Evolutionary conservation across 2,329 filamentous ascomycete genomes (phyloP), one percentile per base, ranked within the genome.

Genomic region (Talaromyces sp.): DNA sequence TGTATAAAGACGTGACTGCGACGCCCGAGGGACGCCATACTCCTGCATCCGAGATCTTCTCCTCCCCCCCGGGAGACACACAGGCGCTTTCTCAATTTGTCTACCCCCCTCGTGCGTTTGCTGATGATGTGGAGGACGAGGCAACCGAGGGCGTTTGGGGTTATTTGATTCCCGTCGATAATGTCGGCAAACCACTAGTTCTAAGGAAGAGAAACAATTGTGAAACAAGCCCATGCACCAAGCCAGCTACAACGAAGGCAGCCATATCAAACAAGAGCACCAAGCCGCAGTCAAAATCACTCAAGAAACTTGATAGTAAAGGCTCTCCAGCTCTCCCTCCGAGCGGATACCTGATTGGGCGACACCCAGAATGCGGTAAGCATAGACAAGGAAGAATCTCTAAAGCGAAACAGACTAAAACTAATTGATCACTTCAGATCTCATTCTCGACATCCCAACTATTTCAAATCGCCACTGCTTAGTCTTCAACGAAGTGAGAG

Each of bases 331-430:
- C 83, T 7, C 78, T 85, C 21, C 82, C 88, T 14, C 87, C 91
- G 0, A 88, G 90, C 46, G 94, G 94, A 31, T 99, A 96, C 72
- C 78, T 99, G 58, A 89, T 99, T 64, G 94, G 94, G 41, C 85
- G 94, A 65, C 94, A 99, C 77, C 88, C 89, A 2, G 94, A 99
- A 76, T 97, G 94, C 74, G 91, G 90, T 93, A 82, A 71, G 89
- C 81, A 57, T 32, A 61, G 14, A 55, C 48, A n/a, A 61, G 46
- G 43, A 21, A 48, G 56, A 17, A 54, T 51, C n/a, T n/a, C 29
- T 21, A 14, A 31, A 26, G 21, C 31, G 19, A n/a, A 17, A 29
- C 26, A n/a, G 17, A 19, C 12, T 29, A 29, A 51, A 4, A 48
- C 43, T 52, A n/a, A 52, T 17, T 10, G 32, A 31, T 29, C 11